Base-by-base conservation (phyloP, 305 asterid species). In the Ilex paraguariensis region DNA sequence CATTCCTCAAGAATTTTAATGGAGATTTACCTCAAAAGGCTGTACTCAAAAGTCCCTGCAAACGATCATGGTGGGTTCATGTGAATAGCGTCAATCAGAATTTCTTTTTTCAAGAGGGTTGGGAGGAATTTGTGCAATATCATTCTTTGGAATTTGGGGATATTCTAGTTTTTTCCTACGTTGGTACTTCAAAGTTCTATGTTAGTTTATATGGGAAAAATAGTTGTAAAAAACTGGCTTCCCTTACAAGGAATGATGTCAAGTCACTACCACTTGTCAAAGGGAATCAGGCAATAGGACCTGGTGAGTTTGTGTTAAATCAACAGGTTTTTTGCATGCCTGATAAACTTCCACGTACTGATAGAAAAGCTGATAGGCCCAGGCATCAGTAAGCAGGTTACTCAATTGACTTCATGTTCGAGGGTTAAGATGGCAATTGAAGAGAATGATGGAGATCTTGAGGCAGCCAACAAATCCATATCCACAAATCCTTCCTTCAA, bases 91-190 rank as follows among this genome's bases (percentile, higher is more conserved):
- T 60, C 31, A 46, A 63, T 6, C 61, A 66, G 11, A 33, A 55
- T 54, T 69, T 75, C 71, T 70, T 39, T 70, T 59, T 83, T 39
- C 46, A 66, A 21, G 69, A 68, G 31, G 86, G 83, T 50, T 83
- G 90, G 90, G 63, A 73, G 30, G 48, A 64, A 13, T 83, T 83
- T 62, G 86, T 74, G 75, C 32, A 58, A 17, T 78, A 70, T 13
- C 78, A 80, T 60, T 72, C 69, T 2, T 1, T 80, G 14, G 21
- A 36, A 66, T 59, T 65, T 4, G 61, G 67, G 2, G 84, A 85
- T 65, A 72, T 80, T 65, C 66, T 82, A 45, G 67, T 61, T 6
- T 82, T 85, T 50, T 54, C 66, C 28, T 80, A 72, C 10, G 59
- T 40, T 59, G 63, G 77, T 2, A 58, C 61, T 46, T 76, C 85